Base-by-base conservation (phyloP, 1,284 basidiomycete species). In the Filobasidium uniguttulatum region DNA sequence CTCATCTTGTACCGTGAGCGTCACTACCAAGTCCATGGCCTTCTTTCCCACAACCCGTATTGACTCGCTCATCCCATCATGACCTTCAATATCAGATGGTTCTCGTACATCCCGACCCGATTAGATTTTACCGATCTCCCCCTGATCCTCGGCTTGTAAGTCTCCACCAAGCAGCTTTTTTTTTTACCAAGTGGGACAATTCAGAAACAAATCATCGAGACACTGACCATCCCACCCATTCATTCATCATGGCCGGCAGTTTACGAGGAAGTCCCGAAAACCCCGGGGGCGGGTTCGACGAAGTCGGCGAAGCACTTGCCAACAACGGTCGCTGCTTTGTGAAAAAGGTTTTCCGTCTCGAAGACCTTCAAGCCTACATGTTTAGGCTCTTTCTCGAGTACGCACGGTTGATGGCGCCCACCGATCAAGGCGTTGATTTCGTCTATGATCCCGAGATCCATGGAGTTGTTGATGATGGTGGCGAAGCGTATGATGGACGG, bases 331-430 rank as follows among this genome's bases (percentile, higher is more conserved):
- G 67, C 62, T 68, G 66, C 53, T 67, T 67, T 46, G 64, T 63
- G 12, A 52, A 65, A 46, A 58, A 65, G 26, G 68, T 69, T 64
- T 67, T 65, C 57, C 53, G 67, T 22, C 57, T 65, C 29, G 60
- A 62, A 33, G 67, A 69, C 59, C 46, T 69, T 28, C 62, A 69
- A 47, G 66, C 65, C 40, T 69, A 69, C 54, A 68, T 68, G 67
- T 59, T 68, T 55, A 55, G 66, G 30, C 40, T 67, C 25, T 65
- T 67, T 44, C 55, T 69, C 31, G 69, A 71, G 46, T 70, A 67
- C 55, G 64, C 68, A n/a, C n/a, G n/a, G n/a, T n/a, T n/a, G n/a
- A n/a, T n/a, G n/a, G n/a, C n/a, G n/a, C n/a, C n/a, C n/a, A n/a
- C n/a, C n/a, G n/a, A n/a, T n/a, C n/a, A n/a, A n/a, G n/a, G n/a